A percentile compares a stretch with the other conserved stretches of the same genome.
Conservation (phyloP, 768 basidiomycete genomes). For the Psilocybe cyanescens region DNA sequence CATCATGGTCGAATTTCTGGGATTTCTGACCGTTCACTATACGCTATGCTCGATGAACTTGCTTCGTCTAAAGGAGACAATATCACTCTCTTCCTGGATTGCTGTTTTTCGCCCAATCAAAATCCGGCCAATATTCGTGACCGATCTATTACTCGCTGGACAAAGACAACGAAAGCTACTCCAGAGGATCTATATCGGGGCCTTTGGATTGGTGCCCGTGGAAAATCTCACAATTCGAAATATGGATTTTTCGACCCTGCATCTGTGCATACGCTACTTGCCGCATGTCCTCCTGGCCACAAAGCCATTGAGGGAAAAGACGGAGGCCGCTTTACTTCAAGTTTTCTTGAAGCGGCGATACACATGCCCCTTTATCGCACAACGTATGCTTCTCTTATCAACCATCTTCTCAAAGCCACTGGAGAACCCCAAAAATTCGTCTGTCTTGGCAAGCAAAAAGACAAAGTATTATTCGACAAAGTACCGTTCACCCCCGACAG, state of each 20-base stretch:
- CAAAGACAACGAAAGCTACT: constrained; percentile 56
- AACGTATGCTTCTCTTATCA: constrained; percentile 51
- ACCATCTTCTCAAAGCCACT: constrained; percentile 41
- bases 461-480: constrained; percentile 56
- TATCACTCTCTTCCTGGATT: constrained; percentile 69
- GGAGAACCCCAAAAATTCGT: constrained; percentile 50
- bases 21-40: constrained; percentile 69
- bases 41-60: constrained; percentile 63
- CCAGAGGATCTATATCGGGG: constrained; percentile 58
- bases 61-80: constrained; percentile 65
- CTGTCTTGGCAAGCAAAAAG: constrained; percentile 51
- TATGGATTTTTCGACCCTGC: constrained; percentile 48
- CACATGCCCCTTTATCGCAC: constrained; percentile 55
- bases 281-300: constrained; percentile 58
- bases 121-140: constrained; percentile 41
- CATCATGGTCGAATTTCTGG: constrained; percentile 55
- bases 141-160: constrained; percentile 59
- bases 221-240: constrained; percentile 36
- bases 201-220: constrained; percentile 55
- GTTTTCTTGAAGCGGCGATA: constrained; percentile 52
- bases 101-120: constrained; percentile 57
- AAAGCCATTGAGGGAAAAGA: constrained; percentile 64
- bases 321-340: constrained; percentile 64
- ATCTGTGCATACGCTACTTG: constrained; percentile 55
- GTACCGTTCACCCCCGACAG: constrained; percentile 58